Base-by-base conservation (phyloP, 805 yeast species). In the Teunomyces gatunensis region DNA sequence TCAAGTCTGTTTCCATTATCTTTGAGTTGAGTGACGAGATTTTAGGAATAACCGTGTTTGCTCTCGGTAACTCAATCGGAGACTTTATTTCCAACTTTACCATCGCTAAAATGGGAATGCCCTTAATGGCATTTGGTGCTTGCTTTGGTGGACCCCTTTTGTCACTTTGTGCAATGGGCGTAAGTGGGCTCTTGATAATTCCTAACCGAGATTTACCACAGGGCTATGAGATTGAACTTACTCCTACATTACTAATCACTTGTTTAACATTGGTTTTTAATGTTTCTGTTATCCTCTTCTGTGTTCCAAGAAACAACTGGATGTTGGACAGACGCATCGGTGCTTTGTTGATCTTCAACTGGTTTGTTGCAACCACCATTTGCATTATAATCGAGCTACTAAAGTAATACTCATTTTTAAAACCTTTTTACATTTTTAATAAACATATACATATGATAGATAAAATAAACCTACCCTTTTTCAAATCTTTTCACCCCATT, bases 111-210 rank as follows among this genome's bases (percentile, higher is more conserved):
- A 78, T 88, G 75, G 96, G 96, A 0, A 83, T 81, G 68, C 88
- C 96, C 0, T 75, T 86, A 40, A 87, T 92, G 87, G 97, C 97
- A 0, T 72, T 94, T n/a, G 87, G 94, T 25, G 97, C 97, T 0
- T 91, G 98, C 59, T 86, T 91, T 63, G 98, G 97, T 0, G 89
- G 97, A 1, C 98, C 98, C 0, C 67, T 92, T 48, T 63, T 94
- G 36, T 85, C 90, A 45, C 69, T 94, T 9, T 73, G 91, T 34
- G 96, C 97, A 0, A 68, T 92, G 50, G 97, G 97, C 0, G 58
- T 85, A 4, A 85, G 87, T 54, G 90, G 92, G 0, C 50, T 88
- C 29, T 28, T 66, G 5, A 32, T 58, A 4, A 42, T 60, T 2
- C 43, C 54, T 3, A 47, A 49, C 2, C 48, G 47, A 23, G 36